Evolutionary conservation across 2,329 filamentous ascomycete species (phyloP), one percentile per base, ranked within the genome.

Genomic region (Alternaria sp.): DNA sequence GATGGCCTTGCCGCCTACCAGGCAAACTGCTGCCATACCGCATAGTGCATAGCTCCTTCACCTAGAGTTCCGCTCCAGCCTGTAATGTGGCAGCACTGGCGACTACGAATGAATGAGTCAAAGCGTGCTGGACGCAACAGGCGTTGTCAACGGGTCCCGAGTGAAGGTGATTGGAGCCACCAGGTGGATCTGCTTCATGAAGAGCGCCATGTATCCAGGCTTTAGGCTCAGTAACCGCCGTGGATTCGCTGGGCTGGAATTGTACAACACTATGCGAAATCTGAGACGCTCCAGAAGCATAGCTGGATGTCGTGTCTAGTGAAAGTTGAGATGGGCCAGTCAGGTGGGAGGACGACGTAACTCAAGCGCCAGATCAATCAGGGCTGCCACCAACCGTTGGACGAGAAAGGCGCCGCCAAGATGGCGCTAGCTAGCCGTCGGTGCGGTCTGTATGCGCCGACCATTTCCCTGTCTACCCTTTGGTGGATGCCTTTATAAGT

Each of bases 251-350:
- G 69, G 68, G 56, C 52, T 61, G 67, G 66, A 73, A 69, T 75
- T 77, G 74, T 74, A 73, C 72, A 68, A 76, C 73, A 69, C 68
- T 71, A 72, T 69, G 69, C 65, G 65, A 71, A 61, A 74, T 72
- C 72, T 75, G 77, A 79, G 76, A 79, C 77, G 77, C 71, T 73
- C 68, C 67, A 73, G 70, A 73, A 64, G 68, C 65, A 58, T 66
- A 69, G 65, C 62, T 74, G 67, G 73, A 70, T 54, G 69, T 76
- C 67, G 72, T 73, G 70, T 74, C 69, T 46, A 71, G 67, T 56
- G 62, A 67, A 69, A 73, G 69, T 69, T 64, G 63, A 57, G 54
- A 51, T 46, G 62, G 68, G 62, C 75, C 75, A 78, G 70, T 78
- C 56, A 77, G 67, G 63, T 60, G 62, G 30, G 46, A 64, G 69